Base-by-base conservation (phyloP, 2,329 filamentous ascomycete genomes). In the Sclerotinia trifoliorum region DNA sequence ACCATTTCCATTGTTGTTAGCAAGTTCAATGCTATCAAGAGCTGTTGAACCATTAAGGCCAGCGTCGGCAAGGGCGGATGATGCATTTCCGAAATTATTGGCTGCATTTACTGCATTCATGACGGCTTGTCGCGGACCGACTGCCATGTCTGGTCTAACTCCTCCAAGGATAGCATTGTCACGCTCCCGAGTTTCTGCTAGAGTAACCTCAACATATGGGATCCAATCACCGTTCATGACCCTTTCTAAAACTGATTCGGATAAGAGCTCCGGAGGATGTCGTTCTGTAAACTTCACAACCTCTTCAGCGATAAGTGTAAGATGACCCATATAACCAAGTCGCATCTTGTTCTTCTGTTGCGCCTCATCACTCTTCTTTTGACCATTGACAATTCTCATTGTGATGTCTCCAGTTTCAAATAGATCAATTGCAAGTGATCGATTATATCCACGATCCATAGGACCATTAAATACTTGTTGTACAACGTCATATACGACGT, bases 391-490 rank as follows among this genome's bases (percentile, higher is more conserved):
- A 75, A 99, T 97, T 72, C 93, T 90, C 70, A 92, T 90, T 2
- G 94, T 98, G 71, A 99, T 89, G 72, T 93, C 89, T 19, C 94
- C 94, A 62, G 89, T 90, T 77, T 96, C 92, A 75, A 99, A 99
- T 26, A 99, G 87, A 73, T 96, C 94, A 69, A 97, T 90, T 17
- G 95, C 94, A 64, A 99, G 83, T 60, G 88, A 90, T 15, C 92
- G 89, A 79, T 99, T 99, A 81, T 90, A 97, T 39, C 95, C 94
- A 70, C 93, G 90, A 74, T 98, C 94, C 91, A 99, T 97, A 0
- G 93, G 93, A 11, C 95, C 95, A 77, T 99, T 99, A 80, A 99
- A 98, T 0, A 99, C 95, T 81, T 99, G 95, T 79, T 99, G 95
- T 55, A 99, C 92, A 76, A 99, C 94, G 78, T 99, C 95, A 78